These are phyloP conservation scores for Ceriops zippeliana DNA, from an alignment of 345 rosid species.

Conservation along the genomic window DNA sequence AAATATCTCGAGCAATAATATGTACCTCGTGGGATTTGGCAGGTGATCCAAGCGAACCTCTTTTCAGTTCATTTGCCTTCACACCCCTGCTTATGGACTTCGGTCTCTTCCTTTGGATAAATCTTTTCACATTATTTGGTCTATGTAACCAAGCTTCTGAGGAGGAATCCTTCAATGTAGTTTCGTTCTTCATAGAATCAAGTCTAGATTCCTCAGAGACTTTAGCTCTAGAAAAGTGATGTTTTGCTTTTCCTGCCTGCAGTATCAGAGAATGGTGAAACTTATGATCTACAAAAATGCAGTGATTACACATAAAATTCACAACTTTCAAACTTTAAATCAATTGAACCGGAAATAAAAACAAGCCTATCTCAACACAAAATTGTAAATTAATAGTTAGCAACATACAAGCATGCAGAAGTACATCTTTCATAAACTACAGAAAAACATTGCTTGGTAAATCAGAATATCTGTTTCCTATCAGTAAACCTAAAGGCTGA, in stretches of 20 bases:
- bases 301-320: too few relatives aligned
- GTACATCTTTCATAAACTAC: too few relatives aligned
- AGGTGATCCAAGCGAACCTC: slow-evolving; percentile 29
- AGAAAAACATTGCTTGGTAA: too few relatives aligned
- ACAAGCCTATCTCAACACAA: too few relatives aligned
- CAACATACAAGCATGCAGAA: too few relatives aligned
- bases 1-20: background rate
- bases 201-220: slow-evolving; percentile 31
- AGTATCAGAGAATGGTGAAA: background rate
- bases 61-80: slow-evolving; percentile 29
- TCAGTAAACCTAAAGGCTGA: too few relatives aligned
- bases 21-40: slow-evolving; percentile 32
- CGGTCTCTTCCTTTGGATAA: slow-evolving; percentile 22
- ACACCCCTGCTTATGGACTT: slow-evolving; percentile 12
- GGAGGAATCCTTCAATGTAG: slow-evolving; percentile 25
- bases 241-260: slow-evolving; percentile 45
- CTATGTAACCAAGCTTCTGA: slow-evolving; percentile 18
- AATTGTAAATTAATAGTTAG: too few relatives aligned
- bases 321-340: too few relatives aligned
- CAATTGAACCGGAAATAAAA: too few relatives aligned
- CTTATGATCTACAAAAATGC: background rate
- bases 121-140: slow-evolving; percentile 20
- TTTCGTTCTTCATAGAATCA: slow-evolving; percentile 30
- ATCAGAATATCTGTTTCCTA: too few relatives aligned
- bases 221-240: slow-evolving; percentile 30